Evolutionary conservation across 2,329 filamentous ascomycete species (phyloP).

Genomic region (Fusarium sp.): DNA sequence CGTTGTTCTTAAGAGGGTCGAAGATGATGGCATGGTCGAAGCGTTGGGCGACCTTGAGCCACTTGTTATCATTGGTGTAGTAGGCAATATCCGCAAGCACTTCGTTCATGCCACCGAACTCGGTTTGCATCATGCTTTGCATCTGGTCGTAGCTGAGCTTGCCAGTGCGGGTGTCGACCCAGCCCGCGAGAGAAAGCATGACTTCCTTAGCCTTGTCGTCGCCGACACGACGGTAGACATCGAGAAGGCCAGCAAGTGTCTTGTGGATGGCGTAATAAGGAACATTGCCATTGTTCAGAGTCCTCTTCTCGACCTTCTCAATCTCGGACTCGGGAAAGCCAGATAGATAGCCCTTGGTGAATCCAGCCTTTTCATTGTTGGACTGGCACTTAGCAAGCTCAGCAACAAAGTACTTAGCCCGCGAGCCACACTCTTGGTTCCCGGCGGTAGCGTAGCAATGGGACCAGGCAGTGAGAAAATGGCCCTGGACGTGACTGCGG

Average conservation of each 20-base stretch:
- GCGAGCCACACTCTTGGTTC: conserved; percentile 57
- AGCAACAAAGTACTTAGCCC: conserved; percentile 58
- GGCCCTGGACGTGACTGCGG: conserved; percentile 62
- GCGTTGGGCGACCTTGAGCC: conserved; percentile 59
- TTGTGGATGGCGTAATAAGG: conserved; percentile 67
- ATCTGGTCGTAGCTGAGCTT: conserved; percentile 57
- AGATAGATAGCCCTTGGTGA: conserved; percentile 59
- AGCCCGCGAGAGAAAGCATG: conserved; percentile 57
- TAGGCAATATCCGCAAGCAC: conserved; percentile 60
- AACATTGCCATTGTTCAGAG: conserved; percentile 61
- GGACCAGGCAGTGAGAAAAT: conserved; percentile 62
- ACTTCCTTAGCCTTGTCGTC: conserved; percentile 57
- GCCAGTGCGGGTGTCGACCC: conserved; percentile 61
- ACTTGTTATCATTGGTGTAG: conserved; percentile 57
- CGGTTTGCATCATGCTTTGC: conserved; percentile 60
- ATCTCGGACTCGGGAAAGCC: conserved; percentile 66
- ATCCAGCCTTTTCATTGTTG: conserved; percentile 60
- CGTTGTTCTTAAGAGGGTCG: conserved; percentile 57
- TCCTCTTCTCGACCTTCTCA: conserved; percentile 55
- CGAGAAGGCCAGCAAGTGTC: conserved; percentile 62
- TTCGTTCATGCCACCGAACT: conserved; percentile 66
- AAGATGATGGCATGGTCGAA: conserved; percentile 63
- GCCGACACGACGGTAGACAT: conserved; percentile 60
- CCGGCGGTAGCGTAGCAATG: conserved; percentile 59
- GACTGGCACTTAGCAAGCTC: conserved; percentile 63